phyloP scores from a whole-genome alignment of 768 basidiomycete species.

The Pleurotus tuoliensis region DNA sequence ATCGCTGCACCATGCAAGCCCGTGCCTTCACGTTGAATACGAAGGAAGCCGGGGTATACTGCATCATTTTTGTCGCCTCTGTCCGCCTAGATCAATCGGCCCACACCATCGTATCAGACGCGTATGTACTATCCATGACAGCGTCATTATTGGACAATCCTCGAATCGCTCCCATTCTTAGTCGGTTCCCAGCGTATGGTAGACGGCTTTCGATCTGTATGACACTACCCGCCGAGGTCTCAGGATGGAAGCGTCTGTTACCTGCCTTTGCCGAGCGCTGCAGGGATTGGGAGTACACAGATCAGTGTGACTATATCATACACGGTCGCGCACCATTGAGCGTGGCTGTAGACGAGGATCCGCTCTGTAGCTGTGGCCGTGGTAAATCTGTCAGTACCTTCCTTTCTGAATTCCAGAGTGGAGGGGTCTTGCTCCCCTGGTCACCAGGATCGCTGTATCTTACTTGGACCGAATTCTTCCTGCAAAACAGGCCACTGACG shows the following conservation, averaged over 20 bases:
- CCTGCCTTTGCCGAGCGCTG: constrained; percentile 51
- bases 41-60: constrained; percentile 16
- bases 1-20: background rate
- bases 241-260: constrained; percentile 47
- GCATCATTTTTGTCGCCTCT: constrained; percentile 43
- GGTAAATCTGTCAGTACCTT: constrained; percentile 43
- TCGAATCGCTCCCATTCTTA: background rate
- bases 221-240: constrained; percentile 28
- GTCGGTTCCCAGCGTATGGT: background rate
- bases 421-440: constrained; percentile 14
- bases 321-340: constrained; percentile 14
- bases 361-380: constrained; percentile 55
- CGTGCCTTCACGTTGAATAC: constrained; percentile 16
- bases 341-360: constrained; percentile 29
- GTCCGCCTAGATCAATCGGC: constrained; percentile 44
- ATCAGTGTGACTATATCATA: constrained; percentile 40
- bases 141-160: constrained; percentile 8
- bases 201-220: background rate
- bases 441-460: too few relatives aligned
- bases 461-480: too few relatives aligned
- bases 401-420: constrained; percentile 22
- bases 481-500: too few relatives aligned
- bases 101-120: constrained; percentile 47
- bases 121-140: constrained; percentile 38
- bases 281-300: constrained; percentile 44